These are phyloP conservation scores for Hypoxylon perforatum DNA, from an alignment of 495 filamentous ascomycete species.

Conservation along the genomic window DNA sequence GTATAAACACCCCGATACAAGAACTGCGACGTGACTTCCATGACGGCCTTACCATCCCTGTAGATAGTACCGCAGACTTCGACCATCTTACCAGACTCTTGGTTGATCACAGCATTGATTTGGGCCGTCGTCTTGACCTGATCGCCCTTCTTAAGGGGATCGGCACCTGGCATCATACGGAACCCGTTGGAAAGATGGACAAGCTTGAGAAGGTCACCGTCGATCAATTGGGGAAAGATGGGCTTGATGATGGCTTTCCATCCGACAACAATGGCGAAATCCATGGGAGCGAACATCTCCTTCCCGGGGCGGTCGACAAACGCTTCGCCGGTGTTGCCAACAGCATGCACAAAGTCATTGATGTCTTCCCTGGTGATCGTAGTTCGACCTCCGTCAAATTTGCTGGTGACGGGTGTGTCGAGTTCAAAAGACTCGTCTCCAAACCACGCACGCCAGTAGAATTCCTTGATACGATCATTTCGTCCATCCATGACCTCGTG, in stretches of 20 bases:
- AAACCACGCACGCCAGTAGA: constrained; percentile 98
- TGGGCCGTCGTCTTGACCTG: constrained; percentile 91
- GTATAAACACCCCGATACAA: constrained; percentile 91
- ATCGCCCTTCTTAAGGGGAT: constrained; percentile 94
- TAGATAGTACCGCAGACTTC: constrained; percentile 97
- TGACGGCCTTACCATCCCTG: constrained; percentile 86
- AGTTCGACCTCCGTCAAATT: constrained; percentile 87
- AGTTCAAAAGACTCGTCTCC: constrained; percentile 87
- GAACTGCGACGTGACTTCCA: constrained; percentile 99
- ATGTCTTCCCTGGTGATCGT: constrained; percentile 91
- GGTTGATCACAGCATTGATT: constrained; percentile 97
- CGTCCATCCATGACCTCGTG: constrained; percentile 93
- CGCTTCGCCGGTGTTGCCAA: constrained; percentile 98
- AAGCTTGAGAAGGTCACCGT: constrained; percentile 93
- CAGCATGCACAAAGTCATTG: constrained; percentile 97
- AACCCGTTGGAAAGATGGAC: constrained; percentile 97
- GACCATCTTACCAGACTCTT: constrained; percentile 99
- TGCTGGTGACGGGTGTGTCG: constrained; percentile 81
- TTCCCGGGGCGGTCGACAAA: constrained; percentile 97
- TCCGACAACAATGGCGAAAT: constrained; percentile 97
- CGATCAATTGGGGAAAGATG: constrained; percentile 93
- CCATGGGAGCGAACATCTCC: constrained; percentile 95
- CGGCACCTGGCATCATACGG: constrained; percentile 96
- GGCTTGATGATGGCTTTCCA: constrained; percentile 99
- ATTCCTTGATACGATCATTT: constrained; percentile 96